Conservation (phyloP, 257 asterid genomes). For the Nicotiana sylvestris region DNA sequence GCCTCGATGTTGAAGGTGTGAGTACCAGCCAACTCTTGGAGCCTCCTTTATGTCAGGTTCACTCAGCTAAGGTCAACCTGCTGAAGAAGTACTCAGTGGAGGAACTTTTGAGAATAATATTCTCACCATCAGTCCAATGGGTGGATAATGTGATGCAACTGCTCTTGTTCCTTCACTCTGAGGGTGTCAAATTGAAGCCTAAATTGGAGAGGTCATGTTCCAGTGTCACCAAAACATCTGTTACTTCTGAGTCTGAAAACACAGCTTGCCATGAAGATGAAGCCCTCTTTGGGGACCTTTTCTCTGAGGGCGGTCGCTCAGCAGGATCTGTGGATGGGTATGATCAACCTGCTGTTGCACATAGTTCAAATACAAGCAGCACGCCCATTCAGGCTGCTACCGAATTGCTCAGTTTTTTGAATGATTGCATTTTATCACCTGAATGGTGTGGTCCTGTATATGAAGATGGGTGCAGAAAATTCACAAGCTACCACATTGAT, state of each 20-base stretch:
- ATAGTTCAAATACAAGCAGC: slow-evolving; percentile 55
- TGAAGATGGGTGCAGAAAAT: slow-evolving; percentile 59
- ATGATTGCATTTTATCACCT: slow-evolving; percentile 56
- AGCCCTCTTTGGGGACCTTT: slow-evolving; percentile 98
- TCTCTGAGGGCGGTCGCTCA: slow-evolving; percentile 91
- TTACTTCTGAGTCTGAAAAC: slow-evolving; percentile 65
- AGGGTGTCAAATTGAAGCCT: slow-evolving; percentile 76
- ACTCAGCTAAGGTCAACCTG: slow-evolving; percentile 33
- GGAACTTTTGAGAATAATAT: slow-evolving; percentile 62
- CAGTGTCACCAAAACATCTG: slow-evolving; percentile 57
- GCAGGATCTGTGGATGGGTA: slow-evolving; percentile 72
- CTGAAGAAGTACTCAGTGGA: slow-evolving; percentile 53
- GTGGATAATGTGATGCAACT: slow-evolving; percentile 74
- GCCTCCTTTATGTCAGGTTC: slow-evolving; percentile 52
- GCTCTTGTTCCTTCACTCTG: slow-evolving; percentile 64
- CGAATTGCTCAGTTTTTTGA: slow-evolving; percentile 66
- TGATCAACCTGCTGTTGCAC: slow-evolving; percentile 59
- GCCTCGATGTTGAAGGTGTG: slow-evolving; percentile 21
- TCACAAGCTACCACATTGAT: slow-evolving; percentile 51
- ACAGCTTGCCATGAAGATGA: slow-evolving; percentile 83
- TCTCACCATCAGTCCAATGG: slow-evolving; percentile 71
- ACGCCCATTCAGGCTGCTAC: slow-evolving; percentile 77
- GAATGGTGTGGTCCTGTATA: slow-evolving; percentile 59
- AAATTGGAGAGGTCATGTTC: slow-evolving; percentile 66
- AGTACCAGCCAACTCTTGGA: slow-evolving; percentile 22